phyloP scores from a whole-genome alignment of 805 yeast species.

The Wickerhamomyces mucosus region DNA sequence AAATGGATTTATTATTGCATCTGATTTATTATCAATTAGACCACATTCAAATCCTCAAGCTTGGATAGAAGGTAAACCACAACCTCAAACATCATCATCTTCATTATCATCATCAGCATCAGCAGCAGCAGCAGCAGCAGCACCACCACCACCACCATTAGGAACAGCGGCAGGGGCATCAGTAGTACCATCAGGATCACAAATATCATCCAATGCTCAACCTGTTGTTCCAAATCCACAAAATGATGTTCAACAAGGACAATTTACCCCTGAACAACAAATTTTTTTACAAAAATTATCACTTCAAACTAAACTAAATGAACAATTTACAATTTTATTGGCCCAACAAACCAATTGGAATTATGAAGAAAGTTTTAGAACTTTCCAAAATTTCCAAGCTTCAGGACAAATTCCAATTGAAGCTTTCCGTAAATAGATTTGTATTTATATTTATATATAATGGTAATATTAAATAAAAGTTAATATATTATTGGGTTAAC shows the following conservation, averaged over 20 bases:
- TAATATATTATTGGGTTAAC: no score
- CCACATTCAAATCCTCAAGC: constrained; percentile 44
- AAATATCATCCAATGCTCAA: constrained; percentile 3
- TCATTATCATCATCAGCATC: neutral
- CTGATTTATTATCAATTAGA: constrained; percentile 70
- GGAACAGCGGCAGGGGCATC: constrained; percentile 3
- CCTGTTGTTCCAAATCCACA: constrained; percentile 9
- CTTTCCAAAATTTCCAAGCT: constrained; percentile 54
- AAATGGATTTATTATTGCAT: constrained; percentile 71
- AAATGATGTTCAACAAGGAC: constrained; percentile 4
- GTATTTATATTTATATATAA: no score
- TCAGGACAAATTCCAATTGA: constrained; percentile 21
- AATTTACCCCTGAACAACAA: constrained; percentile 44
- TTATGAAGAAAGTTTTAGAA: constrained; percentile 54
- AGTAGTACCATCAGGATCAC: constrained; percentile 11
- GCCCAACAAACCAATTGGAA: constrained; percentile 87
- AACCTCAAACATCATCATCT: neutral
- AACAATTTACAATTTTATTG: constrained; percentile 74
- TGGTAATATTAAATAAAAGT: no score
- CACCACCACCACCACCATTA: constrained; percentile 2
- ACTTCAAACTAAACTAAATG: constrained; percentile 62
- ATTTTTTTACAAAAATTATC: constrained; percentile 56
- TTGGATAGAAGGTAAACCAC: constrained; percentile 33
- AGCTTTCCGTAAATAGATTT: no score
- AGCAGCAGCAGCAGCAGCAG: constrained; percentile 8